Conservation (phyloP, 2,329 filamentous ascomycete genomes). For the Aspergillus unguis region DNA sequence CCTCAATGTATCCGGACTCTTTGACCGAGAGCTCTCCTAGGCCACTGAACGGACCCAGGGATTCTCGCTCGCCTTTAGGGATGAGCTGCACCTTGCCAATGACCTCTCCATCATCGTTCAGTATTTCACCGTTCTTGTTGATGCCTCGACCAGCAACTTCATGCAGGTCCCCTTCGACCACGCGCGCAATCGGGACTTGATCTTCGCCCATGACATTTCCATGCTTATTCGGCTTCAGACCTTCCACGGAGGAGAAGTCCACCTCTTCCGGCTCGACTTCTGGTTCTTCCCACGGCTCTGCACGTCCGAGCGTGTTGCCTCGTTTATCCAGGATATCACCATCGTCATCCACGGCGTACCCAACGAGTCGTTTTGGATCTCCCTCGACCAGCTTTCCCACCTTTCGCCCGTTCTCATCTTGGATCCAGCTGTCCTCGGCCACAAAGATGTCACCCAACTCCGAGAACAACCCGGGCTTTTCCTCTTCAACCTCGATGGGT, state of each 20-base stretch:
- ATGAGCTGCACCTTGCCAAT: slow-evolving; percentile 58
- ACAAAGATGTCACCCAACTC: slow-evolving; percentile 48
- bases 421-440: slow-evolving; percentile 47
- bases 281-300: slow-evolving; percentile 49
- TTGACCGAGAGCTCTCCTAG: slow-evolving; percentile 56
- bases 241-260: slow-evolving; percentile 54
- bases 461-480: slow-evolving; percentile 40
- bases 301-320: slow-evolving; percentile 60
- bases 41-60: slow-evolving; percentile 56
- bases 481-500: slow-evolving; percentile 37
- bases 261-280: slow-evolving; percentile 42
- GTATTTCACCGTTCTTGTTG: slow-evolving; percentile 53
- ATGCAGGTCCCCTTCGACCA: slow-evolving; percentile 56
- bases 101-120: slow-evolving; percentile 52
- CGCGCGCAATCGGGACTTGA: slow-evolving; percentile 54
- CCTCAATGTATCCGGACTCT: slow-evolving; percentile 60
- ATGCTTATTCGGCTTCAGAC: slow-evolving; percentile 56
- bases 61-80: slow-evolving; percentile 55
- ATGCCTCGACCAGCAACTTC: slow-evolving; percentile 56
- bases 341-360: slow-evolving; percentile 59
- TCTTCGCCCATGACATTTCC: slow-evolving; percentile 54
- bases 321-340: slow-evolving; percentile 61
- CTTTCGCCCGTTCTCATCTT: slow-evolving; percentile 46
- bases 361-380: slow-evolving; percentile 58
- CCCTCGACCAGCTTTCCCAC: slow-evolving; percentile 56